phyloP scores from a whole-genome alignment of 176 grass and related monocot genomes.

The Stipa capillata region DNA sequence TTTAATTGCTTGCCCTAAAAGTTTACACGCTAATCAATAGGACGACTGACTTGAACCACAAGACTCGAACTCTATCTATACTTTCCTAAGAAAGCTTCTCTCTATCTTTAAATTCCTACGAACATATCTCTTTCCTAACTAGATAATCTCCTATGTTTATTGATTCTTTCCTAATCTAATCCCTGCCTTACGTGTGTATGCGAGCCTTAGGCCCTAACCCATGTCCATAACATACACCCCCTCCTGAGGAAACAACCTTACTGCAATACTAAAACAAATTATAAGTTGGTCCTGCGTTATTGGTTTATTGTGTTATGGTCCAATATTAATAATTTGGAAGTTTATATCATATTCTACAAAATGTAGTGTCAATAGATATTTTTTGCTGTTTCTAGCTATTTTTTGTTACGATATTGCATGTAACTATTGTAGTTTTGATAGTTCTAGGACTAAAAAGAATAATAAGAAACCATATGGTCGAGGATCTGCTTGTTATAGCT shows the following conservation, averaged over 20 bases:
- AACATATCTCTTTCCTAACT: neutral
- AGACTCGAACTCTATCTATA: neutral
- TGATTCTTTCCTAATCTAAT: neutral
- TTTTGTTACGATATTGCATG: neutral
- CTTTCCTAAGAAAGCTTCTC: neutral
- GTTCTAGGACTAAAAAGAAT: neutral
- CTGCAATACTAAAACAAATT: neutral
- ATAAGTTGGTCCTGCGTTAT: neutral
- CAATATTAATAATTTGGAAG: neutral
- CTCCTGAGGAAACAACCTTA: neutral
- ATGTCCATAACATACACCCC: neutral
- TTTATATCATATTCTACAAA: neutral
- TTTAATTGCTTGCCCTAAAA: too few relatives aligned
- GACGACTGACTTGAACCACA: neutral
- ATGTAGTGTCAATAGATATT: neutral
- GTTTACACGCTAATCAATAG: too few relatives aligned
- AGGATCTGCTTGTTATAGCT: neutral
- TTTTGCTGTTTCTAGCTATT: neutral
- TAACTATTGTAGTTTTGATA: neutral
- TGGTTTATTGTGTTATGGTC: neutral
- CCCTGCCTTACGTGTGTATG: too few relatives aligned
- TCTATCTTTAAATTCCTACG: neutral
- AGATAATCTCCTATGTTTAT: neutral
- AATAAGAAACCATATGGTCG: neutral
- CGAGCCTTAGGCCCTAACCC: too few relatives aligned